A percentile compares a stretch with the other conserved stretches of the same genome.
Conservation (phyloP, 2,329 filamentous ascomycete genomes). For the Camillea tinctor region DNA sequence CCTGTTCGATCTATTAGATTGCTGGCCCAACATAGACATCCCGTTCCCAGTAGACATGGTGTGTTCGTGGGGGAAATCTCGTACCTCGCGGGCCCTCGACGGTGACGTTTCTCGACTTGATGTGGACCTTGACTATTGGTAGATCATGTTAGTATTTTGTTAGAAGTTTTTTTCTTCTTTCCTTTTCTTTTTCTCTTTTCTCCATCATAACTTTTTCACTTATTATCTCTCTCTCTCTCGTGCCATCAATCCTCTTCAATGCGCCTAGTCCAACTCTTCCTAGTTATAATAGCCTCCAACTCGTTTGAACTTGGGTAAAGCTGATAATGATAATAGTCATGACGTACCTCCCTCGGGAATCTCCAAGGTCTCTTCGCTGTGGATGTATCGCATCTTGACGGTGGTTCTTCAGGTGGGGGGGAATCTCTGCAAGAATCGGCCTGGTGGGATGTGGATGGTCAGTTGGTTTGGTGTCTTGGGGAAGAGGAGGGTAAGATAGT, state of each 20-base stretch:
- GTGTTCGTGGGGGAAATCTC: slow-evolving; percentile 30
- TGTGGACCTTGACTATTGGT: slow-evolving; percentile 85
- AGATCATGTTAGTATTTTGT: slow-evolving; percentile 36
- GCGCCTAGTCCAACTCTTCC: slow-evolving; percentile 9
- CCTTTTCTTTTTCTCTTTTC: neutral
- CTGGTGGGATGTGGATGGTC: slow-evolving; percentile 14
- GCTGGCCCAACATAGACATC: slow-evolving; percentile 1
- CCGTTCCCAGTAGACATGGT: slow-evolving; percentile 2
- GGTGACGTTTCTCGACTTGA: slow-evolving; percentile 95
- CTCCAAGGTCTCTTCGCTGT: slow-evolving; percentile 92
- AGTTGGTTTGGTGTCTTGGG: slow-evolving; percentile 4
- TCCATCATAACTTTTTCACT: neutral
- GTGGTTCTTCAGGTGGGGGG: slow-evolving; percentile 42
- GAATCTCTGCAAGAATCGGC: slow-evolving; percentile 39
- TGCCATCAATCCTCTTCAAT: neutral
- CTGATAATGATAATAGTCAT: neutral
- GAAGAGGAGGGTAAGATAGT: slow-evolving; percentile 4
- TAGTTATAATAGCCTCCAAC: neutral
- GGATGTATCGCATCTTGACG: slow-evolving; percentile 99
- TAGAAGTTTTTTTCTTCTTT: slow-evolving; percentile 1
- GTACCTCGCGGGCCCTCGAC: slow-evolving; percentile 94
- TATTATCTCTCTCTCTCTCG: neutral
- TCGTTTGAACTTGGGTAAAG: neutral
- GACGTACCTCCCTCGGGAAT: slow-evolving; percentile 95
- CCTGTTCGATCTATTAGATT: slow-evolving; percentile 51